Evolutionary conservation across 2,329 filamentous ascomycete species (phyloP), one percentile per base, ranked within the genome.

Genomic region (Sporothrix pallida): DNA sequence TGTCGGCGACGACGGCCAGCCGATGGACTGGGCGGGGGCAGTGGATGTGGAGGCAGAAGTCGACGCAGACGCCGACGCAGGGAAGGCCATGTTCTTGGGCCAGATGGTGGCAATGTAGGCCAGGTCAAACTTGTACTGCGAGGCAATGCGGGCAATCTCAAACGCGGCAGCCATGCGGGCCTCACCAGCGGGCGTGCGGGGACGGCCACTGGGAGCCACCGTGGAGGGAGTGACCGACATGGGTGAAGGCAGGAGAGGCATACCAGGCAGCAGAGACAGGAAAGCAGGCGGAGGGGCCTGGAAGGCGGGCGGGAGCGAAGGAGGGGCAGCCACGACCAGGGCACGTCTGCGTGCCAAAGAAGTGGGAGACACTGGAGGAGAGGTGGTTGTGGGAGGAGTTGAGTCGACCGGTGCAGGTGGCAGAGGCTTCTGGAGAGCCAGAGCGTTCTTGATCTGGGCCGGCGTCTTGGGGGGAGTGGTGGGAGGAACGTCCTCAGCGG

Each of bases 51-150:
- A 56, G 12, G 69, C 46, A 10, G 72, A 23, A 2, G 65, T 12
- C 2, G 75, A 44, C 2, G 23, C 17, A 2, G 72, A 42, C 2
- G 15, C 48, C 26, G 50, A 54, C 20, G 63, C 26, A 37, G 62
- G 20, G 72, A 72, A n/a, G 58, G 50, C 50, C 75, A 79, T 78
- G 52, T 78, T 75, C 52, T 78, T 82, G 3, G 88, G 87, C 87
- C 88, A 89, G 15, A 90, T 80, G 75, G 87, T 89, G 75, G 89
- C 85, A 44, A 90, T 84, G 76, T 90, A 90, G 13, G 89, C 83
- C 31, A 90, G 81, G 76, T 89, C 86, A 71, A 90, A 89, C 71
- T 87, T 83, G 78, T 88, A 88, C 71, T 85, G 84, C 3, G 82
- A 83, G 5, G 88, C 88, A 54, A 90, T 87, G 46, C 86, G 82